phyloP scores from a whole-genome alignment of 2,329 filamentous ascomycete genomes.

The Aspergillus glaucus region DNA sequence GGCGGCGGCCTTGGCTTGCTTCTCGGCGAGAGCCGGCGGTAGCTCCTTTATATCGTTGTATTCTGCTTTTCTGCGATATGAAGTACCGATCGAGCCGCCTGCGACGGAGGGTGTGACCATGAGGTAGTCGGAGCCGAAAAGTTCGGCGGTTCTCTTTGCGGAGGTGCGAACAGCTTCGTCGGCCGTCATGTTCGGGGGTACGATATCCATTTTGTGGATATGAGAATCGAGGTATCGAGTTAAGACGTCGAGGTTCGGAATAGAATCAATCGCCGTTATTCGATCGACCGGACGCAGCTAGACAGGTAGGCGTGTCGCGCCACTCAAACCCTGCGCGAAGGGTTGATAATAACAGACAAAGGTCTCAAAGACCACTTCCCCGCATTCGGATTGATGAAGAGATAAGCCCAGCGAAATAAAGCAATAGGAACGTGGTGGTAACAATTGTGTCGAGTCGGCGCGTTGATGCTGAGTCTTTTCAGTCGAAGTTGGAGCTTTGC shows the following conservation, averaged over 20 bases:
- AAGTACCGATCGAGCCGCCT: conserved; percentile 38
- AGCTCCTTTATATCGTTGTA: conserved; percentile 73
- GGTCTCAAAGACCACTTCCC: neutral
- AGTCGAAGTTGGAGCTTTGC: neutral
- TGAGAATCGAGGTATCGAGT: neutral
- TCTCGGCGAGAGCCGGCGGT: conserved; percentile 70
- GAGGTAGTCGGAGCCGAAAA: conserved; percentile 44
- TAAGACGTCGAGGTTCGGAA: conserved; percentile 1
- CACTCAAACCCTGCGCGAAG: neutral
- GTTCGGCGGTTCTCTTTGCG: conserved; percentile 41
- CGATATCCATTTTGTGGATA: conserved; percentile 24
- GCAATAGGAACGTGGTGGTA: neutral
- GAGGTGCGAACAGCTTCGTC: conserved; percentile 37
- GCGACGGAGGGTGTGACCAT: conserved; percentile 38
- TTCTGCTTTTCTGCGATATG: conserved; percentile 51
- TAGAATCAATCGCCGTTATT: neutral
- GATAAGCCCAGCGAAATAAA: neutral
- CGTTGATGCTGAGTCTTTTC: neutral
- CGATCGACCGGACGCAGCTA: neutral
- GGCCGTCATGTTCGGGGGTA: conserved; percentile 20
- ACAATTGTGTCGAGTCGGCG: neutral
- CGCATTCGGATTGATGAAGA: neutral
- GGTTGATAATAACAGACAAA: neutral
- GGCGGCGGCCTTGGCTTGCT: conserved; percentile 62
- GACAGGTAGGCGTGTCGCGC: conserved; percentile 6